Base-by-base conservation (phyloP, 139 green algal genomes). In the Picochlorum sp. region DNA sequence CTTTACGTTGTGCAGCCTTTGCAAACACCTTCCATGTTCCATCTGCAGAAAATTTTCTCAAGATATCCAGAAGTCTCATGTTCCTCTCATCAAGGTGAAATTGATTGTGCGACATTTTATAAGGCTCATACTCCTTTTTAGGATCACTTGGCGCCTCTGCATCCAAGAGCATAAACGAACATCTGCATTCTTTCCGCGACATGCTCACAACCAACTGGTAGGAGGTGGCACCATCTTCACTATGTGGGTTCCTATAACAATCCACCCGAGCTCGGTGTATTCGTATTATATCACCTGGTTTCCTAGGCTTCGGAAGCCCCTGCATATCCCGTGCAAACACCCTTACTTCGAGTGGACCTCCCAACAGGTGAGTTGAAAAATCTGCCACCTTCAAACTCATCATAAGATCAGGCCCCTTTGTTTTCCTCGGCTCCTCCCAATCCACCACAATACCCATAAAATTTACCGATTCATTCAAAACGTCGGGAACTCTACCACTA, bases 261-360 rank as follows among this genome's bases (percentile, higher is more conserved):
- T 67, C 24, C 2, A 68, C 47, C 57, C 77, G 52, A 24, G 70
- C 57, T 10, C 75, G 45, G 28, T 81, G 75, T 5, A 81, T 30
- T 31, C 75, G 68, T 11, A 81, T 73, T 60, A 81, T 81, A 62
- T 81, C 72, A 18, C 75, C 75, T 28, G 55, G 45, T 6, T 45
- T 58, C 2, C n/a, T 62, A 4, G 67, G 13, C 9, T 50, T 47
- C 21, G 74, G 63, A 38, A 77, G 66, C 26, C 62, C 41, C 4
- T 44, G 37, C 1, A 38, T 24, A 6, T 62, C 21, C 3, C 66
- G 66, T 9, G 61, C 68, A 54, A 81, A 81, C 30, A 62, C 58
- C 9, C 74, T 20, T n/a, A 81, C 34, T 16, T 81, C 75, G 6
- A 76, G 15, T 4, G 70, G 65, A 54, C 45, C 18, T 65, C 47